Evolutionary conservation across 441 rosid species (phyloP), one percentile per base, ranked within the genome.

Genomic region (Raphanus hybrid): DNA sequence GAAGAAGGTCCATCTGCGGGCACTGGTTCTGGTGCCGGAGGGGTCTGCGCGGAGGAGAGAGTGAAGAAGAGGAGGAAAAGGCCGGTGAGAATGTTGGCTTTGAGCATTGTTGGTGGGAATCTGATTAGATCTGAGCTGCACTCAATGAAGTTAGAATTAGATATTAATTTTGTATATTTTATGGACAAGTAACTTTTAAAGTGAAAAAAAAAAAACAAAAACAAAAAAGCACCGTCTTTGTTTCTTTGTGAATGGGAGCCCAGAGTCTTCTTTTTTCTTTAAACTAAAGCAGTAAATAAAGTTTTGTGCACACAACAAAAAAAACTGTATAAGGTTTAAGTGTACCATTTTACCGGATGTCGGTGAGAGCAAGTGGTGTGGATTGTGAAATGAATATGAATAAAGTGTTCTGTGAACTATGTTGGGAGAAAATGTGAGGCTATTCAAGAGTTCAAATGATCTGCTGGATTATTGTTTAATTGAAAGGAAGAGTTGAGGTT

Each of bases 1-100:
- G 86, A 81, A 6, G 74, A 59, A 23, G 89, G 85, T 9, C 85
- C 82, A 2, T 84, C 71, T 32, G 75, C 71, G 23, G 70, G 61
- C 12, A 41, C 8, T 0, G 84, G 84, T 37, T 50, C 86, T 1
- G 69, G 82, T 26, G 82, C 82, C 10, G 82, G 82, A 43, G 84
- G 81, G 3, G 85, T 65, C 5, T 78, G 81, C 0, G 81, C 79
- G 5, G 66, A 73, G 64, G 70, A 70, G 75, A 74, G 50, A 11
- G 75, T 69, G 65, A 78, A 11, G n/a, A n/a, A n/a, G 68, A 72
- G 41, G 75, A 69, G 62, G 66, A 64, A n/a, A 64, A 61, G 15
- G 66, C 60, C 11, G 43, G 45, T 0, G 67, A 69, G 23, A 3
- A 10, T 55, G 68, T 63, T 69, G 75, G 50, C 5, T 71, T 67